Percentiles rank a stretch among this genome's conserved stretches.
These are phyloP conservation scores for Przewalskia tangutica DNA, from an alignment of 257 asterid species.

Conservation along the genomic window DNA sequence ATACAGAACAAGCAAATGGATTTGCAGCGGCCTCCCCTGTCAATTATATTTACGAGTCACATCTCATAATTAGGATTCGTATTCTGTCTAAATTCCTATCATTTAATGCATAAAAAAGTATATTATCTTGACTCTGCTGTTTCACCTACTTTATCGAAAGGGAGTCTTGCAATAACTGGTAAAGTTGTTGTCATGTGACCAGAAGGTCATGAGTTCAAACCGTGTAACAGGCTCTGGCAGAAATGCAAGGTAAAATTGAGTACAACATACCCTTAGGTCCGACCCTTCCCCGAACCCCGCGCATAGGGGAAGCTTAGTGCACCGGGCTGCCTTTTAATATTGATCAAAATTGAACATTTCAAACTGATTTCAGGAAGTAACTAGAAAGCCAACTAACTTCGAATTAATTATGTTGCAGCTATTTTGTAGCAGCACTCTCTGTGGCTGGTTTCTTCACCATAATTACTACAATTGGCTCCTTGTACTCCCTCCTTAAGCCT, in stretches of 20 bases:
- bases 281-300: too few relatives aligned
- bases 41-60: neutral
- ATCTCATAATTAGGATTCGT: neutral
- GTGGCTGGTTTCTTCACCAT: constrained; percentile 31
- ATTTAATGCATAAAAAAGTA: neutral
- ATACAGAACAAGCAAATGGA: neutral
- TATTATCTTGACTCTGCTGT: neutral
- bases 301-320: too few relatives aligned
- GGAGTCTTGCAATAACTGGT: too few relatives aligned
- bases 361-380: neutral
- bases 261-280: too few relatives aligned
- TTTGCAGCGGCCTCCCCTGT: neutral
- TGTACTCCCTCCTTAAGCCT: constrained; percentile 26
- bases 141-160: neutral
- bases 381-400: neutral
- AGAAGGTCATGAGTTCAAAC: too few relatives aligned
- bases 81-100: neutral
- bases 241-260: too few relatives aligned
- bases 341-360: neutral
- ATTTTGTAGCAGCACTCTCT: constrained; percentile 32
- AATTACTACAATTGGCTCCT: constrained; percentile 19
- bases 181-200: too few relatives aligned
- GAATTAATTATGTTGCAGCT: constrained; percentile 21
- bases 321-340: too few relatives aligned
- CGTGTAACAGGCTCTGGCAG: too few relatives aligned